Evolutionary conservation across 1,139 yeast genomes (phyloP).

Genomic region (Diutina ranongensis): DNA sequence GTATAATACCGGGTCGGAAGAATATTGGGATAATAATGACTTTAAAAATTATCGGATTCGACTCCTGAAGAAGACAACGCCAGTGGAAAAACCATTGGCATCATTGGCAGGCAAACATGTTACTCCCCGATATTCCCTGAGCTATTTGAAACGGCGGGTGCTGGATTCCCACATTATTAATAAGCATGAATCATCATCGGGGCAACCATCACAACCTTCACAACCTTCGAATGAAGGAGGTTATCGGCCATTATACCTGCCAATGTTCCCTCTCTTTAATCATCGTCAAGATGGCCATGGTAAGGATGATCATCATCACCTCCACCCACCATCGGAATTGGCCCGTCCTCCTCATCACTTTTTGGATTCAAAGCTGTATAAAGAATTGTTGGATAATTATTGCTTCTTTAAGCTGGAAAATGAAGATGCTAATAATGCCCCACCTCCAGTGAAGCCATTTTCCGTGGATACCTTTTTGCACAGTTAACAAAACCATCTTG

Average conservation of each 20-base stretch:
- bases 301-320: not conserved
- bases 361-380: constrained; percentile 3
- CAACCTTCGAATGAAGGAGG: not conserved
- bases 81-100: not conserved
- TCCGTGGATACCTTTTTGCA: constrained; percentile 1
- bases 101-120: not conserved
- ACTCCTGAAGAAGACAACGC: not conserved
- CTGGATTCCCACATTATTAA: not conserved
- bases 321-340: not conserved
- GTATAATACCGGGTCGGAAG: constrained; percentile 37
- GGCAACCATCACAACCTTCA: not conserved
- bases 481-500: not conserved
- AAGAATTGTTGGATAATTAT: constrained; percentile 3
- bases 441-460: not conserved
- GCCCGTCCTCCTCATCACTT: not conserved
- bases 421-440: not conserved
- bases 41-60: constrained; percentile 43
- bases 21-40: constrained; percentile 72
- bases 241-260: not conserved
- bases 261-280: too few species aligned
- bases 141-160: constrained; percentile 4
- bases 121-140: not conserved
- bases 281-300: not conserved
- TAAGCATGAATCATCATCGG: too few species aligned
- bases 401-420: constrained; percentile 1